phyloP scores from a whole-genome alignment of 2,329 filamentous ascomycete species.

The Sordariomycetes sp. region DNA sequence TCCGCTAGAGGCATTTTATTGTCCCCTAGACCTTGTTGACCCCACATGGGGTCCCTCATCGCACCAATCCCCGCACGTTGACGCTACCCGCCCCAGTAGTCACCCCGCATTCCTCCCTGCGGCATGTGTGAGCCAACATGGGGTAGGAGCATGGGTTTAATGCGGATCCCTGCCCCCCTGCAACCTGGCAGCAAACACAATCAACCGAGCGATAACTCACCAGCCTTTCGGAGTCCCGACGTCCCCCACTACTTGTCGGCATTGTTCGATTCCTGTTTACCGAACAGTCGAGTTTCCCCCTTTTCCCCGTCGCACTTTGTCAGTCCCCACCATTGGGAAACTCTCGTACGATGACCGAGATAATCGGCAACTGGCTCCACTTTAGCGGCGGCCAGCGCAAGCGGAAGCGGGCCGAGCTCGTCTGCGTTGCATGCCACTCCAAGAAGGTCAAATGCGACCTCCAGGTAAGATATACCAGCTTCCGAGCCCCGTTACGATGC shows the following conservation, averaged over 20 bases:
- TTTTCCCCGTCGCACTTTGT: neutral
- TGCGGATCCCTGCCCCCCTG: no score
- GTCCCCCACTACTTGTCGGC: no score
- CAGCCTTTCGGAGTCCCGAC: no score
- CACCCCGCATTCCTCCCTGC: neutral
- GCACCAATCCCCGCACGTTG: neutral
- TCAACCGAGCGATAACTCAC: no score
- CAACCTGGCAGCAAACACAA: no score
- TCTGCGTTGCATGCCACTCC: slow-evolving; percentile 17
- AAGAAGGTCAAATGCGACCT: slow-evolving; percentile 22
- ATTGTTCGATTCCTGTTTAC: neutral
- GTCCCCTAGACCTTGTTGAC: neutral
- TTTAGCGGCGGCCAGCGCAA: slow-evolving; percentile 16
- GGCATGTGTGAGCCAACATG: neutral
- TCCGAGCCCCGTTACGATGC: neutral
- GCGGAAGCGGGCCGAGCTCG: slow-evolving; percentile 16
- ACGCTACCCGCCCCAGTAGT: neutral
- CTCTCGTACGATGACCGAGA: slow-evolving; percentile 12
- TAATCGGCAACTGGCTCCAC: slow-evolving; percentile 17
- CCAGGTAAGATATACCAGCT: slow-evolving; percentile 10
- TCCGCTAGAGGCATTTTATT: neutral
- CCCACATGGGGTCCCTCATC: neutral
- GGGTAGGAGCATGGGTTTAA: no score
- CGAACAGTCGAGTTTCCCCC: neutral
- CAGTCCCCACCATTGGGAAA: neutral